These are phyloP conservation scores for Tylopilus orsonianus DNA, from an alignment of 1,284 basidiomycete genomes.

Conservation along the genomic window DNA sequence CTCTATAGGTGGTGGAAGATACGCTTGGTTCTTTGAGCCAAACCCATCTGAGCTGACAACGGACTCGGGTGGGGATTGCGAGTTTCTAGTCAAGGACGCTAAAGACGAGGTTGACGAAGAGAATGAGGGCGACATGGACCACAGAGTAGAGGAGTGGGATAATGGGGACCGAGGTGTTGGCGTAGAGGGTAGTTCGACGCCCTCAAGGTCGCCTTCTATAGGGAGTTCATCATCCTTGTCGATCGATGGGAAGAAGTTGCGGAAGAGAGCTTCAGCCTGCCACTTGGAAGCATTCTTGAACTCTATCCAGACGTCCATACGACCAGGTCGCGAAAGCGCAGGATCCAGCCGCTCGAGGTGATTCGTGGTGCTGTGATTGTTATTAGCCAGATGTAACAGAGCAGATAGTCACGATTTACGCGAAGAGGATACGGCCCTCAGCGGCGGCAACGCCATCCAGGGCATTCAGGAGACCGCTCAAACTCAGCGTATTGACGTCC, in stretches of 20 bases:
- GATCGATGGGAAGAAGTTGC: constrained; percentile 80
- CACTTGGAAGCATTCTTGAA: constrained; percentile 81
- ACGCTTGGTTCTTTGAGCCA: constrained; percentile 57
- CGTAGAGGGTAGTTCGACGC: constrained; percentile 46
- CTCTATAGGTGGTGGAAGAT: constrained; percentile 63
- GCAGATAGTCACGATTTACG: constrained; percentile 46
- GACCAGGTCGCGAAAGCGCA: constrained; percentile 80
- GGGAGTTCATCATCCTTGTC: constrained; percentile 48
- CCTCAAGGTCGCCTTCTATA: constrained; percentile 50
- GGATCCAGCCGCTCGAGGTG: constrained; percentile 82
- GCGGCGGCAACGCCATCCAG: constrained; percentile 85
- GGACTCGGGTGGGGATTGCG: constrained; percentile 29
- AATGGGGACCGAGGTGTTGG: constrained; percentile 34
- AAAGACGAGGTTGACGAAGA: constrained; percentile 37
- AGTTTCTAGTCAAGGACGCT: constrained; percentile 28
- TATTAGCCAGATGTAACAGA: constrained; percentile 2
- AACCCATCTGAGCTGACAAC: constrained; percentile 39
- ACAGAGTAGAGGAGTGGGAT: constrained; percentile 33
- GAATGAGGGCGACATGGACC: constrained; percentile 39
- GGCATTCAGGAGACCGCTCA: constrained; percentile 81
- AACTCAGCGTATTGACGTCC: constrained; percentile 76
- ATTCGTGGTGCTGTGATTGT: constrained; percentile 64
- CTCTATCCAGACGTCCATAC: constrained; percentile 88
- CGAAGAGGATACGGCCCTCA: constrained; percentile 81
- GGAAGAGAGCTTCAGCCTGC: constrained; percentile 80